Base-by-base conservation (phyloP, 192 early-diverging fungal genomes). In the Gryganskiella cystojenkinii region DNA sequence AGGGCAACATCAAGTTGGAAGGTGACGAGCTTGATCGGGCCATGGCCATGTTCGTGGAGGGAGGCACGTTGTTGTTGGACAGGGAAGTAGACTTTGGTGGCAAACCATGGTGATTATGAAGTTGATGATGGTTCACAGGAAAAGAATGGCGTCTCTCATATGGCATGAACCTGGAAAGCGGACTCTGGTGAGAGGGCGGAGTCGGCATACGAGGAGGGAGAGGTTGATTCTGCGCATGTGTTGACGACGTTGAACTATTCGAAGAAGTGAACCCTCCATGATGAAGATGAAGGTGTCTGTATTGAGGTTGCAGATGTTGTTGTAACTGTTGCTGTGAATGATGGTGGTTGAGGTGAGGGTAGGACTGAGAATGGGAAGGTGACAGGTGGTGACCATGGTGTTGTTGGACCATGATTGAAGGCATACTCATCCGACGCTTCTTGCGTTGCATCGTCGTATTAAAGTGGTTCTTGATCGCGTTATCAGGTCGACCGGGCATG, bases 121-220 rank as follows among this genome's bases (percentile, higher is more conserved):
- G 20, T n/a, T 63, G 27, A 6, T 11, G 33, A 14, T 46, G 64
- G 40, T 67, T 42, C 2, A 67, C 54, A 24, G 73, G 65, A 27
- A 76, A 9, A 6, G 73, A 76, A 28, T 58, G 64, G 7, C 73
- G 64, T 2, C 73, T 51, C 45, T 62, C 73, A 11, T 76, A 76
- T 4, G 73, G 73, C 45, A 56, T 40, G 37, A 9, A 40, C 37
- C 37, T 5, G 13, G 37, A 40, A 63, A 63, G n/a, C 65, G 73
- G 4, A 59, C 44, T 31, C 42, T 56, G 3, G 52, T 55, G 49
- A 50, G 49, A 2, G 1, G 49, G n/a, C 9, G 49, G 1, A 3
- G 17, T 50, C 20, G 17, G 20, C 49, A 25, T 19, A 20, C n/a
- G 49, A 19, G 57, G 43, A 50, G 22, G 47, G 6, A 6, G 47